A percentile compares a stretch with the other conserved stretches of the same genome.
phyloP scores from a whole-genome alignment of 2,329 filamentous ascomycete genomes.

The Pezicula radicicola region DNA sequence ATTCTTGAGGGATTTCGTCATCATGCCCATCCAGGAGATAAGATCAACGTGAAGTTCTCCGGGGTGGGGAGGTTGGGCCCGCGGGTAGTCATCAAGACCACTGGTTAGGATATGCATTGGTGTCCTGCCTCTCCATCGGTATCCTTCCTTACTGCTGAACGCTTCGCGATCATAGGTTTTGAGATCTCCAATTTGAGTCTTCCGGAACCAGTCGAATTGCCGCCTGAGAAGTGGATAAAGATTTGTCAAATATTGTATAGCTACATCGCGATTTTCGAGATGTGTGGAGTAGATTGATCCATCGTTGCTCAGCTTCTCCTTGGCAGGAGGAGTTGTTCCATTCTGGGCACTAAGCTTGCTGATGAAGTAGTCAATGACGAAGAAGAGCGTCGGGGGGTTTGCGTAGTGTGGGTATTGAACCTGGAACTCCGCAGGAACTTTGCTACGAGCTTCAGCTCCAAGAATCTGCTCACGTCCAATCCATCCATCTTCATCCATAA shows the following conservation, averaged over 20 bases:
- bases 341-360: slow-evolving; percentile 65
- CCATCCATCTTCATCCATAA: slow-evolving; percentile 97
- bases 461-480: slow-evolving; percentile 96
- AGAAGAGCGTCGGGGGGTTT: slow-evolving; percentile 92
- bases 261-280: slow-evolving; percentile 64
- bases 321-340: slow-evolving; percentile 39
- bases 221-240: slow-evolving; percentile 85
- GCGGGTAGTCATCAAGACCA: slow-evolving; percentile 93
- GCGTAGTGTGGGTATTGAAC: slow-evolving; percentile 96
- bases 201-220: slow-evolving; percentile 93
- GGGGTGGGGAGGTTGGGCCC: slow-evolving; percentile 88
- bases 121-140: slow-evolving; percentile 91
- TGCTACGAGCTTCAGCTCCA: slow-evolving; percentile 86
- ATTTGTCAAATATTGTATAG: slow-evolving; percentile 67
- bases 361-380: slow-evolving; percentile 81
- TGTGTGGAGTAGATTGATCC: slow-evolving; percentile 59
- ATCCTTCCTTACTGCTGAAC: slow-evolving; percentile 86
- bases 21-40: slow-evolving; percentile 96
- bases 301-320: slow-evolving; percentile 39
- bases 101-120: slow-evolving; percentile 86
- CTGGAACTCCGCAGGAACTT: slow-evolving; percentile 90
- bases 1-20: slow-evolving; percentile 80
- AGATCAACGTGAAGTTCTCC: slow-evolving; percentile 94
- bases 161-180: slow-evolving; percentile 88
- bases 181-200: slow-evolving; percentile 85